These are phyloP conservation scores for Ceratocystis destructans DNA, from an alignment of 2,329 filamentous ascomycete species.

Conservation along the genomic window DNA sequence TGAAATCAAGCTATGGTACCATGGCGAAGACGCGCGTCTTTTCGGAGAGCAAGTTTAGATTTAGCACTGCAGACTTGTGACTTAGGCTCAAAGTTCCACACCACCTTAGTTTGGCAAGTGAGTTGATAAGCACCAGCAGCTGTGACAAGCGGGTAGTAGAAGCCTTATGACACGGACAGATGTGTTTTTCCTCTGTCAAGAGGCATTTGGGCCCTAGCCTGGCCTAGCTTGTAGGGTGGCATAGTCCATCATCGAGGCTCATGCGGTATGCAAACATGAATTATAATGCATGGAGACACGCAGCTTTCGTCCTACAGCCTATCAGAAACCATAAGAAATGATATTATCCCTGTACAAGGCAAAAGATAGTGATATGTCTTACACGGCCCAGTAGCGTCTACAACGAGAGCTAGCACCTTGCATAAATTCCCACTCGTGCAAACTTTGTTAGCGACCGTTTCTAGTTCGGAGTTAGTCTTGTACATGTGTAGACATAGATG, in stretches of 20 bases:
- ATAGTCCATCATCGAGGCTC: neutral
- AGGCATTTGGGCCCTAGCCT: neutral
- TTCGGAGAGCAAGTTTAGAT: neutral
- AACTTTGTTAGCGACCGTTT: too few relatives aligned
- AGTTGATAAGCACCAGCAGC: too few relatives aligned
- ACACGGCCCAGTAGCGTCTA: too few relatives aligned
- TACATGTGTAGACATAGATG: too few relatives aligned
- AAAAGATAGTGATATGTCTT: too few relatives aligned
- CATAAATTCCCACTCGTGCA: too few relatives aligned
- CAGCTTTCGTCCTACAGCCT: neutral
- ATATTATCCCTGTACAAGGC: neutral
- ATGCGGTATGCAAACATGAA: neutral
- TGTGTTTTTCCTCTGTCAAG: neutral
- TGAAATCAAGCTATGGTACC: neutral
- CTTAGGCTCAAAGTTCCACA: neutral
- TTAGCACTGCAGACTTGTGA: neutral
- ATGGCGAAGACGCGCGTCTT: constrained; percentile 6
- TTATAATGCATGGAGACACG: neutral
- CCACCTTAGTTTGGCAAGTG: too few relatives aligned
- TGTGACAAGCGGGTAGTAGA: too few relatives aligned
- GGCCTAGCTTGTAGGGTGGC: neutral
- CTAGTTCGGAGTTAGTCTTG: too few relatives aligned
- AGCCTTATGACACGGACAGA: neutral
- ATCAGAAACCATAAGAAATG: neutral
- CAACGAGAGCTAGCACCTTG: too few relatives aligned